Evolutionary conservation across 148 eudicot species (phyloP).

Genomic region (Nyssa sinensis): DNA sequence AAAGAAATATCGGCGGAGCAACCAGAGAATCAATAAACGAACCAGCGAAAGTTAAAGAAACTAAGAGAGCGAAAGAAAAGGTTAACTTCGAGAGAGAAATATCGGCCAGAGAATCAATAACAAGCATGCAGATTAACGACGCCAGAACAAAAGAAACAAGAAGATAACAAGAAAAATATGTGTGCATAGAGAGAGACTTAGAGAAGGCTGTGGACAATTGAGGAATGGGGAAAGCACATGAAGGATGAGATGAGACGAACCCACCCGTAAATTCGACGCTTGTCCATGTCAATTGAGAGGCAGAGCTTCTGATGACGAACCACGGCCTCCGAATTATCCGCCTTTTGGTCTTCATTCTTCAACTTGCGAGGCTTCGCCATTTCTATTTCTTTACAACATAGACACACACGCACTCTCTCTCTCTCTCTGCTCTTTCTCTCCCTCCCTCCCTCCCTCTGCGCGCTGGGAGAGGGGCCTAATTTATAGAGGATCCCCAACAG

Average conservation of each 20-base stretch:
- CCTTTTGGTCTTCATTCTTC: conserved; percentile 64
- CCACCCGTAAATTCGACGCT: conserved; percentile 78
- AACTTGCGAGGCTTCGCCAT: conserved; percentile 80
- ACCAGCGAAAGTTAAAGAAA: neutral
- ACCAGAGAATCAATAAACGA: neutral
- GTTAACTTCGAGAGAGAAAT: neutral
- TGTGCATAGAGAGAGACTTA: neutral
- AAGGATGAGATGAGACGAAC: neutral
- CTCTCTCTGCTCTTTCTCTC: conserved; percentile 14
- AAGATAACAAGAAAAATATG: neutral
- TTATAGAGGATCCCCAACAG: conserved; percentile 8
- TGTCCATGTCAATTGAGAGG: conserved; percentile 73
- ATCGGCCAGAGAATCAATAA: neutral
- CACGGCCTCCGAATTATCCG: conserved; percentile 59
- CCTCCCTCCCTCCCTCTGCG: neutral
- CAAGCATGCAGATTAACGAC: neutral
- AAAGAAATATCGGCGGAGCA: neutral
- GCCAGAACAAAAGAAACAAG: neutral
- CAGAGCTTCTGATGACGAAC: conserved; percentile 94
- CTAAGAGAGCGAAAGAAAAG: neutral
- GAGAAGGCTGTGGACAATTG: neutral
- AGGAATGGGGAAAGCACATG: neutral
- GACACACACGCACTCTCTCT: conserved; percentile 14
- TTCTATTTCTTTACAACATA: no score
- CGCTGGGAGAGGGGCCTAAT: neutral